Evolutionary conservation across 2,329 filamentous ascomycete species (phyloP).

Genomic region (Neopestalotiopsis sp.): DNA sequence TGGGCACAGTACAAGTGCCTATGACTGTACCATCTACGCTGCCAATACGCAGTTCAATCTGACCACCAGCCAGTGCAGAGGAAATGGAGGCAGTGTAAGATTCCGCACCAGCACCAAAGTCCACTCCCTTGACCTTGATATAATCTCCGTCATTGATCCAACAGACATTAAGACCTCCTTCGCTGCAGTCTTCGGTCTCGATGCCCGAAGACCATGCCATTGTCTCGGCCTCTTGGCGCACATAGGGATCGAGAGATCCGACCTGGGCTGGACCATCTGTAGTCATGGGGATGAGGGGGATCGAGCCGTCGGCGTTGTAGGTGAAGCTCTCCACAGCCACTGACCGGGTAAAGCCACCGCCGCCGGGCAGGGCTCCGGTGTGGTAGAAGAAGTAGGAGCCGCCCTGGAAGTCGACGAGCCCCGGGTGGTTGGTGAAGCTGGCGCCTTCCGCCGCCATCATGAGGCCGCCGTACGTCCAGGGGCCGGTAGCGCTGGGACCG

Average conservation of each 20-base stretch:
- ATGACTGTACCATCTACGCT: constrained; percentile 29
- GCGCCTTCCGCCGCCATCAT: constrained; percentile 34
- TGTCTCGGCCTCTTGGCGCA: constrained; percentile 33
- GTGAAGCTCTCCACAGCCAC: constrained; percentile 33
- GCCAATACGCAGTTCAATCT: constrained; percentile 34
- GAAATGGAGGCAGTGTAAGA: constrained; percentile 32
- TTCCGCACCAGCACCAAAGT: constrained; percentile 32
- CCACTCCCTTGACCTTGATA: constrained; percentile 38
- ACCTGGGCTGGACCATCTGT: constrained; percentile 31
- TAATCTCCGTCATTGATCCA: constrained; percentile 36
- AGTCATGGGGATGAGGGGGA: constrained; percentile 35
- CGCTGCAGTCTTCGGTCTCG: constrained; percentile 28
- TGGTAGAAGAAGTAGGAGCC: constrained; percentile 39
- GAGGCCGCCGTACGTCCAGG: constrained; percentile 36
- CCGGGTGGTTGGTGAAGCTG: constrained; percentile 37
- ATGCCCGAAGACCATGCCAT: constrained; percentile 34
- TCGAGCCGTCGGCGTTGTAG: constrained; percentile 34
- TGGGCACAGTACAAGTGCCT: constrained; percentile 32
- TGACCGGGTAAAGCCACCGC: constrained; percentile 33
- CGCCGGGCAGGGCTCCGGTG: constrained; percentile 35
- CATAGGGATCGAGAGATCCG: constrained; percentile 32
- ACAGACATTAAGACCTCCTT: constrained; percentile 32
- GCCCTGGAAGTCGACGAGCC: constrained; percentile 34
- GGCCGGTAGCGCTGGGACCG: constrained; percentile 29
- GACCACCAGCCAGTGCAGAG: constrained; percentile 28